Evolutionary conservation across 805 yeast genomes (phyloP), one percentile per base, ranked within the genome.

Genomic region (Starmera dryadoides): DNA sequence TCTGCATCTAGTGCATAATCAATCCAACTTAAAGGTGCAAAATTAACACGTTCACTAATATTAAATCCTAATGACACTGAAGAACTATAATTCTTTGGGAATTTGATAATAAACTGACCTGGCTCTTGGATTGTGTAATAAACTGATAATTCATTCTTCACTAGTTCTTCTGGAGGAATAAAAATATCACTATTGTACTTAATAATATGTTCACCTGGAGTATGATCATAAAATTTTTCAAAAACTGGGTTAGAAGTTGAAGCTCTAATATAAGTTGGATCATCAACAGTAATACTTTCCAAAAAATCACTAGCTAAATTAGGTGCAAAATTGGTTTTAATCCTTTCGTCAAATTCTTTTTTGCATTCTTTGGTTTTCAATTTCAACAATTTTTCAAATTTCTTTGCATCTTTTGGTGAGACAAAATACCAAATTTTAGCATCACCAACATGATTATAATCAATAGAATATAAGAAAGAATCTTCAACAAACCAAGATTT

Each of bases 401-500:
- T 70, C 2, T 56, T 67, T 38, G 69, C 68, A 37, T 75, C 75
- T 48, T 64, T 62, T 14, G 79, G 81, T 0, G 81, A 73, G n/a
- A 82, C 66, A 40, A 79, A 69, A 44, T 76, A 79, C 85, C 86
- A 79, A 16, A 73, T 49, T 49, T 71, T 74, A 12, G 64, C 50
- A 6, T 73, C 72, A 2, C 88, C 89, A 36, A 65, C 46, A 45
- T 76, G 77, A 34, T 69, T 74, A 44, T 69, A 80, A 49, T 75
- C 77, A 22, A 70, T 59, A 10, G 63, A 51, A 33, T 77, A 76
- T 3, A 81, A 55, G 54, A 73, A 75, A 43, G 76, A 82, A 45
- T 81, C 88, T 46, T 76, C 84, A 39, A 69, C 56, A 17, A 59
- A 55, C 86, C 86, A 82, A 33, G 74, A 66, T 37, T 71, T 70